phyloP scores from a whole-genome alignment of 768 basidiomycete species.

The Agrocybe praecox region DNA sequence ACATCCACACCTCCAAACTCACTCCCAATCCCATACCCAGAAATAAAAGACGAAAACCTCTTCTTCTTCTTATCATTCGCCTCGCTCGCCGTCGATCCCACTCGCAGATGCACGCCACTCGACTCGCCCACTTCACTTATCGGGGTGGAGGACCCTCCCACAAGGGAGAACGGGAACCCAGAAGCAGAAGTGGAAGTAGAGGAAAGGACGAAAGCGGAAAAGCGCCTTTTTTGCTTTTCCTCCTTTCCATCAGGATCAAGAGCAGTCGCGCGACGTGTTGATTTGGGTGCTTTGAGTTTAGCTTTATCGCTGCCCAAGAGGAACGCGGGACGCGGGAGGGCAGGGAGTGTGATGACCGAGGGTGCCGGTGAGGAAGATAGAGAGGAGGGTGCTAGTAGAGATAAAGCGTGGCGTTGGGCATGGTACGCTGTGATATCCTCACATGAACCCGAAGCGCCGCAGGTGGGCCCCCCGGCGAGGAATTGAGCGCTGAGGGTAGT shows the following conservation, averaged over 20 bases:
- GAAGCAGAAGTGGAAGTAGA: constrained; percentile 4
- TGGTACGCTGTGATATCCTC: constrained; percentile 2
- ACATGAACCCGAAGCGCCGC: not conserved
- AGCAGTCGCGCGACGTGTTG: not conserved
- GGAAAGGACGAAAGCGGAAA: not conserved
- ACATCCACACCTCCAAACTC: too few relatives aligned
- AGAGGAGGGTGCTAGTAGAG: not conserved
- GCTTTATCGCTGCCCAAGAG: too few relatives aligned
- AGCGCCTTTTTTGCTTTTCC: not conserved
- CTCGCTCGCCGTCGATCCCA: not conserved
- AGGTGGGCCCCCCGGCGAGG: constrained; percentile 21
- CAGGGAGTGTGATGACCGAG: constrained; percentile 4
- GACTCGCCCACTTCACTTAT: too few relatives aligned
- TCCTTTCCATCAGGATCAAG: too few relatives aligned
- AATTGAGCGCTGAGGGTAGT: constrained; percentile 42
- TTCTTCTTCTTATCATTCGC: not conserved
- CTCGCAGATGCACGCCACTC: not conserved
- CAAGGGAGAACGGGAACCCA: not conserved
- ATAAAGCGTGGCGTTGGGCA: constrained; percentile 1
- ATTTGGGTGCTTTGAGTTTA: not conserved
- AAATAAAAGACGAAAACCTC: not conserved
- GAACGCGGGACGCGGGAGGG: not conserved
- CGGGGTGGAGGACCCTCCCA: too few relatives aligned
- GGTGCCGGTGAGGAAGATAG: not conserved
- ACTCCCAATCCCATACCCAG: not conserved